Evolutionary conservation across 768 basidiomycete species (phyloP).

Genomic region (Mycena pura): DNA sequence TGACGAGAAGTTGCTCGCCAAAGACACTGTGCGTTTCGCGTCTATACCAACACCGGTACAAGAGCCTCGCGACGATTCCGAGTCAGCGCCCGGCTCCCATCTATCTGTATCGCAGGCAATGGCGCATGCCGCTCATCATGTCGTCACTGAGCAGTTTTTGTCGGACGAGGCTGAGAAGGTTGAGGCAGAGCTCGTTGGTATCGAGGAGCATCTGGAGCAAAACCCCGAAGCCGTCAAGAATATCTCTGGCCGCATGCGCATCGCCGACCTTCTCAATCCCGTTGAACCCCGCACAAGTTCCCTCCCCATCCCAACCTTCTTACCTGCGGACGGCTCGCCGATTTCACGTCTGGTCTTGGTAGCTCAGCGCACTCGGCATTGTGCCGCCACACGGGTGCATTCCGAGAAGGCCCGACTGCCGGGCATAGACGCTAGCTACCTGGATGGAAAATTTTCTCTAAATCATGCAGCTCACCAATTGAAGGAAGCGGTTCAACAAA

Average conservation of each 20-base stretch:
- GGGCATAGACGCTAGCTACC: background rate
- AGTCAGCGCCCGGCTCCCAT: background rate
- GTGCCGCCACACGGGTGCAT: background rate
- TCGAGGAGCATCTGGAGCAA: background rate
- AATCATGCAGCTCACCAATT: conserved; percentile 10
- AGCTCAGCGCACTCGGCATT: background rate
- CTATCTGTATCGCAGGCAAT: background rate
- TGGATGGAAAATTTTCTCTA: conserved; percentile 4
- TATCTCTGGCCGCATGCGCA: conserved; percentile 1
- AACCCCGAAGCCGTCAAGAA: background rate
- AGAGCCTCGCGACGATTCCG: too few species aligned
- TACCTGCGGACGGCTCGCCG: background rate
- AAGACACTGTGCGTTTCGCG: too few species aligned
- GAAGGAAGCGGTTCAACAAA: background rate
- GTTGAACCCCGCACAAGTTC: too few species aligned
- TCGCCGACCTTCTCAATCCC: conserved; percentile 2
- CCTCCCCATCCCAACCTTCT: background rate
- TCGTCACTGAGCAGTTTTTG: background rate
- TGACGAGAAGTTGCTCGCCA: too few species aligned
- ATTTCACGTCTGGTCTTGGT: background rate
- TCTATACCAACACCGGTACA: too few species aligned
- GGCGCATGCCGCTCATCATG: background rate
- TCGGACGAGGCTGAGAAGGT: background rate
- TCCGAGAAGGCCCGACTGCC: background rate
- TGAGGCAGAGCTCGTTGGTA: conserved; percentile 1